phyloP scores from a whole-genome alignment of 148 eudicot species.

The Cornus controversa region DNA sequence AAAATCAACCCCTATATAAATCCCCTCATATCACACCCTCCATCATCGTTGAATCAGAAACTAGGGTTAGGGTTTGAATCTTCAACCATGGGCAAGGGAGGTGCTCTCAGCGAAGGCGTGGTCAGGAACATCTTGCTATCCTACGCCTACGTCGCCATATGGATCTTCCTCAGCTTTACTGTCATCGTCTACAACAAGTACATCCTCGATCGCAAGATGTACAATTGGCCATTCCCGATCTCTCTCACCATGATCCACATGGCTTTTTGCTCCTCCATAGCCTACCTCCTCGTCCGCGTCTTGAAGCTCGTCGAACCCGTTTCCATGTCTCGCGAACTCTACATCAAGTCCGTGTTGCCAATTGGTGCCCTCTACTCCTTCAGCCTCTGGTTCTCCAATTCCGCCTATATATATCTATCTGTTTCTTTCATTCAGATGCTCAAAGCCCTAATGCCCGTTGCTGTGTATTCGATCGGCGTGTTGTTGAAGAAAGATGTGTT shows the following conservation, averaged over 20 bases:
- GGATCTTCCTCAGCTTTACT: constrained; percentile 37
- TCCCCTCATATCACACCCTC: no score
- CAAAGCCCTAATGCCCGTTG: constrained; percentile 33
- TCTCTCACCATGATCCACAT: constrained; percentile 34
- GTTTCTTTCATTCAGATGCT: constrained; percentile 32
- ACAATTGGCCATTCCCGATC: constrained; percentile 32
- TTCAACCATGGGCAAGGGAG: constrained; percentile 24
- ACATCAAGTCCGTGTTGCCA: constrained; percentile 29
- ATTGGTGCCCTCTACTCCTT: constrained; percentile 32
- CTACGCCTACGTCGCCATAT: constrained; percentile 31
- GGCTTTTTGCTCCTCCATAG: constrained; percentile 28
- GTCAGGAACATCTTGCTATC: constrained; percentile 29
- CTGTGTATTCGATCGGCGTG: constrained; percentile 26
- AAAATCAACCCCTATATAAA: no score
- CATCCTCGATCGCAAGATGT: constrained; percentile 29
- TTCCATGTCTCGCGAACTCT: constrained; percentile 23
- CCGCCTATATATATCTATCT: constrained; percentile 27
- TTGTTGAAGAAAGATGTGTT: constrained; percentile 14
- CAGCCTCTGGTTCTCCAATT: constrained; percentile 33
- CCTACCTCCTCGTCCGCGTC: constrained; percentile 22
- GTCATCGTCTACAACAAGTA: constrained; percentile 32
- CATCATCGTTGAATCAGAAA: no score
- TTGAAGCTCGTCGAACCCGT: constrained; percentile 30
- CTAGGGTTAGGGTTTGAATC: not conserved
- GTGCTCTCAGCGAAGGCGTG: constrained; percentile 22